Evolutionary conservation across 164 flowering plant species (phyloP).

Genomic region (Aristolochia fimbriata): DNA sequence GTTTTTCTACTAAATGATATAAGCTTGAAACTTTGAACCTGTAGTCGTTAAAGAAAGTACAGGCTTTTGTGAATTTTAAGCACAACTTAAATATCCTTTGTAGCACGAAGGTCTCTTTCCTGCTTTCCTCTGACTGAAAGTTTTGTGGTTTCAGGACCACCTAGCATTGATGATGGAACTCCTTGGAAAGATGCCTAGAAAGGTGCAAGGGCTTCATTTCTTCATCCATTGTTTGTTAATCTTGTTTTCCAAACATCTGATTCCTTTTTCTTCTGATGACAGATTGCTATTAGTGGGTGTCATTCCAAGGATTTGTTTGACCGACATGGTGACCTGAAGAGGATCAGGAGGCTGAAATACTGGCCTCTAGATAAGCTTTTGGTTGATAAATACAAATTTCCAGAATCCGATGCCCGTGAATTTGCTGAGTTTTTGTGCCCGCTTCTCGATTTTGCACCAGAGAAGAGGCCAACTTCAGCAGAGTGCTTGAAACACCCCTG

Average conservation of each 20-base stretch:
- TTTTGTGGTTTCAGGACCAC: slow-evolving; percentile 60
- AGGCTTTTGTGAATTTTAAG: no score
- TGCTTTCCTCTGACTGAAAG: not conserved
- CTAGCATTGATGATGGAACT: slow-evolving; percentile 97
- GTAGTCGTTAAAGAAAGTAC: no score
- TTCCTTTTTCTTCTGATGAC: slow-evolving; percentile 7
- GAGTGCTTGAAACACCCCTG: slow-evolving; percentile 82
- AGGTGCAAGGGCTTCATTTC: slow-evolving; percentile 35
- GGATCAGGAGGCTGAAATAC: slow-evolving; percentile 74
- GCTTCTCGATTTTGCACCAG: slow-evolving; percentile 81
- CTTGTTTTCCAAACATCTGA: not conserved
- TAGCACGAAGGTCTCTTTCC: no score
- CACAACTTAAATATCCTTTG: no score
- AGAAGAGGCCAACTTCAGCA: slow-evolving; percentile 85
- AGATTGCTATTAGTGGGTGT: slow-evolving; percentile 74
- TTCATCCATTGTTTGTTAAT: not conserved
- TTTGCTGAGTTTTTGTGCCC: slow-evolving; percentile 69
- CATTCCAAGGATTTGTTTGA: slow-evolving; percentile 81
- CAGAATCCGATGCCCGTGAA: slow-evolving; percentile 58
- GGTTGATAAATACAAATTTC: slow-evolving; percentile 58
- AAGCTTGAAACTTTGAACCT: no score
- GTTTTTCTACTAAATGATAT: no score
- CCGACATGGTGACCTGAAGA: slow-evolving; percentile 83
- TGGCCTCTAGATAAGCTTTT: slow-evolving; percentile 58
- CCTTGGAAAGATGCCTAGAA: slow-evolving; percentile 88